A percentile compares a stretch with the other conserved stretches of the same genome.
Conservation (phyloP, 257 asterid genomes). For the Buddleja alternifolia region DNA sequence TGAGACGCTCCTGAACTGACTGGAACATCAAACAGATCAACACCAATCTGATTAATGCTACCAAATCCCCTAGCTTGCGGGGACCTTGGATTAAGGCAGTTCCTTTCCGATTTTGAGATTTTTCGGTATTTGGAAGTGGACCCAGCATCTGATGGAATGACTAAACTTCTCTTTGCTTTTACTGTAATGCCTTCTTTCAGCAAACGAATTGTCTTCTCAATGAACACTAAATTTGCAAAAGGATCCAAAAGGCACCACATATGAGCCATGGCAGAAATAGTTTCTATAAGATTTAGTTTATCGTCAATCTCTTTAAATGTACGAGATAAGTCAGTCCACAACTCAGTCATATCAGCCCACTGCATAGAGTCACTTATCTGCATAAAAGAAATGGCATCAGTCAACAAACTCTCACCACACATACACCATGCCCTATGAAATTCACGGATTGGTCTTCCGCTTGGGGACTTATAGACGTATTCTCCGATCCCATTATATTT, state of each 20-base stretch:
- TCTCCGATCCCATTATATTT: constrained; percentile 87
- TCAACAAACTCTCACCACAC: constrained; percentile 72
- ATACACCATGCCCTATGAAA: constrained; percentile 91
- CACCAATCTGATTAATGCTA: constrained; percentile 46
- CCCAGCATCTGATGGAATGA: constrained; percentile 50
- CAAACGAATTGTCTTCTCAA: constrained; percentile 73
- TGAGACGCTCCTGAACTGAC: constrained; percentile 49
- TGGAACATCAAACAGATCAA: constrained; percentile 66
- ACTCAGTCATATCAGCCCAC: constrained; percentile 77
- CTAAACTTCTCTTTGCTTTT: constrained; percentile 65
- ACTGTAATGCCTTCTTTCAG: constrained; percentile 80
- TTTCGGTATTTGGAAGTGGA: constrained; percentile 51
- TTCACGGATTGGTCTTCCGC: constrained; percentile 95
- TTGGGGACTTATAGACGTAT: constrained; percentile 84
- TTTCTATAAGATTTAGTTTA: constrained; percentile 51
- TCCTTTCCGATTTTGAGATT: constrained; percentile 48
- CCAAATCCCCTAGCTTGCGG: constrained; percentile 47
- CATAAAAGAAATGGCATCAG: constrained; percentile 44
- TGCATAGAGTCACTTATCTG: constrained; percentile 50
- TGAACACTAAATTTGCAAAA: constrained; percentile 84
- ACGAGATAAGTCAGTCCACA: constrained; percentile 68
- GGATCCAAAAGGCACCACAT: constrained; percentile 96
- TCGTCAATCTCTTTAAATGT: constrained; percentile 68
- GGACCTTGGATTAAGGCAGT: constrained; percentile 30
- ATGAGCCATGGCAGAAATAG: constrained; percentile 66